A percentile compares a stretch with the other conserved stretches of the same genome.
Evolutionary conservation across 1,284 basidiomycete species (phyloP).

Genomic region (Athelia psychrophila): DNA sequence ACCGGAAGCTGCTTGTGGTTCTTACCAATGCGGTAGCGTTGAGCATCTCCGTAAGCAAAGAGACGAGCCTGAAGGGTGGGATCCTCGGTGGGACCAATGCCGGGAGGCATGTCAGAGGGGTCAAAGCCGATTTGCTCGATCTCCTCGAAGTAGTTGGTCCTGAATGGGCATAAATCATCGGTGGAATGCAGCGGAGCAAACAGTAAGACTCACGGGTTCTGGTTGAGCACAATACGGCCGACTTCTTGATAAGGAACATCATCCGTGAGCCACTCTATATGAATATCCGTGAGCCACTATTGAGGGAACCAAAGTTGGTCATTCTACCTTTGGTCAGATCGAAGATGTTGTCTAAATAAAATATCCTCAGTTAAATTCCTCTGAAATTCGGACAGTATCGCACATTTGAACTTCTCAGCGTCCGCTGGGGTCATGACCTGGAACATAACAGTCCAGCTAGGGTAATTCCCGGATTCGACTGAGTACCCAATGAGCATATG

Average conservation of each 20-base stretch:
- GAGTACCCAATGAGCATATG: too few relatives aligned
- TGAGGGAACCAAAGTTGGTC: neutral
- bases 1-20: slow-evolving; percentile 18
- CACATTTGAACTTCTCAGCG: slow-evolving; percentile 24
- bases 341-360: slow-evolving; percentile 28
- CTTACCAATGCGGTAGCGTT: slow-evolving; percentile 16
- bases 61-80: slow-evolving; percentile 39
- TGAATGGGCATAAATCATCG: slow-evolving; percentile 4
- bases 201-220: slow-evolving; percentile 28
- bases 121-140: slow-evolving; percentile 20
- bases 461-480: slow-evolving; percentile 30
- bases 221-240: slow-evolving; percentile 30
- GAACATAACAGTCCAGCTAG: slow-evolving; percentile 31
- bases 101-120: slow-evolving; percentile 15
- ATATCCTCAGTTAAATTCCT: neutral
- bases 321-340: slow-evolving; percentile 33
- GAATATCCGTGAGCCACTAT: neutral
- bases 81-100: slow-evolving; percentile 33
- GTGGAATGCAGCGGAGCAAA: neutral
- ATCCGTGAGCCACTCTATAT: slow-evolving; percentile 24
- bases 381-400: slow-evolving; percentile 1
- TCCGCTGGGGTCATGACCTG: slow-evolving; percentile 33
- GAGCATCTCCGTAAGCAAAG: slow-evolving; percentile 33
- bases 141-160: slow-evolving; percentile 19
- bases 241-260: slow-evolving; percentile 34